Evolutionary conservation across 2,329 filamentous ascomycete species (phyloP).

Genomic region (Pleomassaria siparia): DNA sequence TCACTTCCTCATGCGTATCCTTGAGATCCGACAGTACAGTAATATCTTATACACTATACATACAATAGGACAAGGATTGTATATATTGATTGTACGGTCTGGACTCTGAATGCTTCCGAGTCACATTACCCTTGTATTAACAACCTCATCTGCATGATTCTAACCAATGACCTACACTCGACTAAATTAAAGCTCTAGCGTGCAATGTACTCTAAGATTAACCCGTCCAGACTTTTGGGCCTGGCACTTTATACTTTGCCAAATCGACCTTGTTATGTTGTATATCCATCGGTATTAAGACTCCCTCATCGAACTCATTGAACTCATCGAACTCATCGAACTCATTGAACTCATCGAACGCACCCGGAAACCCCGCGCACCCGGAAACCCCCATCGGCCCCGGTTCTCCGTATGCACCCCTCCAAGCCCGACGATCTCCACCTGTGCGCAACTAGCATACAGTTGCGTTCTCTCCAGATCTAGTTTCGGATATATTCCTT

Average conservation of each 20-base stretch:
- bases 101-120: too few relatives aligned
- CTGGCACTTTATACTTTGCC: constrained; percentile 4
- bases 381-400: constrained; percentile 13
- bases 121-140: too few relatives aligned
- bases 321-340: not conserved
- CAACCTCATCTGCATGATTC: too few relatives aligned
- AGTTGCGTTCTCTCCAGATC: constrained; percentile 7
- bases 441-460: constrained; percentile 11
- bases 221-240: constrained; percentile 4
- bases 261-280: not conserved
- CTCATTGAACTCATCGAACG: constrained; percentile 6
- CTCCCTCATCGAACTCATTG: not conserved
- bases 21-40: too few relatives aligned
- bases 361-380: constrained; percentile 13
- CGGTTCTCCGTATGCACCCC: constrained; percentile 1
- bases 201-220: not conserved
- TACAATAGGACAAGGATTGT: too few relatives aligned
- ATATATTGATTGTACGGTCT: too few relatives aligned
- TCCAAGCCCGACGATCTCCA: constrained; percentile 7
- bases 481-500: constrained; percentile 4
- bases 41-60: too few relatives aligned
- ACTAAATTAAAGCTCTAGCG: constrained; percentile 39
- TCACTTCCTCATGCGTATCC: too few relatives aligned
- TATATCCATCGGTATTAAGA: not conserved
- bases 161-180: too few relatives aligned